Evolutionary conservation across 108 stramenopile species (phyloP).

Genomic region (Fistulifera pelliculosa): DNA sequence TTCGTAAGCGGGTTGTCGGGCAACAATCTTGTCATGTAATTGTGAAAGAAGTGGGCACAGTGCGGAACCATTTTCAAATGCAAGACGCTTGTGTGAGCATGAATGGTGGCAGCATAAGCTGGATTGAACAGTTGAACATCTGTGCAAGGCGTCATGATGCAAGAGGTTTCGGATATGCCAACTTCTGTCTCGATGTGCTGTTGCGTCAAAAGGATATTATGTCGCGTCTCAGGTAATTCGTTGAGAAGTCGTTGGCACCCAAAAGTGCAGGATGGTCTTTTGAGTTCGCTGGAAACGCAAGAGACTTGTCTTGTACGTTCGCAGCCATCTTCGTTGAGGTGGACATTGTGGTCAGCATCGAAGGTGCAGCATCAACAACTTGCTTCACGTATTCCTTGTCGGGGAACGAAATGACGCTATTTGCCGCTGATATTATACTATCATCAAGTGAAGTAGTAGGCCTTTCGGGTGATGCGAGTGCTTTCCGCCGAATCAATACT

Average conservation of each 20-base stretch:
- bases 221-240: neutral
- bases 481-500: too few species aligned
- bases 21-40: conserved; percentile 8
- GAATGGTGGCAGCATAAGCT: neutral
- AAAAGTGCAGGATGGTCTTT: neutral
- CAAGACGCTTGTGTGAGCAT: conserved; percentile 10
- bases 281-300: neutral
- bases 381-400: too few species aligned
- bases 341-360: too few species aligned
- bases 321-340: too few species aligned
- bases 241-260: neutral
- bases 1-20: conserved; percentile 2
- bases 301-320: too few species aligned
- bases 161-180: conserved; percentile 3
- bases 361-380: too few species aligned
- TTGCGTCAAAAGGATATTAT: neutral
- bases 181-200: neutral
- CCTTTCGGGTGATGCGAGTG: too few species aligned
- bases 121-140: conserved; percentile 4
- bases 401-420: too few species aligned
- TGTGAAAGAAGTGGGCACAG: conserved; percentile 4
- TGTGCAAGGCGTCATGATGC: neutral
- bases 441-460: too few species aligned
- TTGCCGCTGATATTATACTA: too few species aligned
- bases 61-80: conserved; percentile 14